Evolutionary conservation across 2,329 filamentous ascomycete species (phyloP).

Genomic region (Myriosclerotinia duriaeana): DNA sequence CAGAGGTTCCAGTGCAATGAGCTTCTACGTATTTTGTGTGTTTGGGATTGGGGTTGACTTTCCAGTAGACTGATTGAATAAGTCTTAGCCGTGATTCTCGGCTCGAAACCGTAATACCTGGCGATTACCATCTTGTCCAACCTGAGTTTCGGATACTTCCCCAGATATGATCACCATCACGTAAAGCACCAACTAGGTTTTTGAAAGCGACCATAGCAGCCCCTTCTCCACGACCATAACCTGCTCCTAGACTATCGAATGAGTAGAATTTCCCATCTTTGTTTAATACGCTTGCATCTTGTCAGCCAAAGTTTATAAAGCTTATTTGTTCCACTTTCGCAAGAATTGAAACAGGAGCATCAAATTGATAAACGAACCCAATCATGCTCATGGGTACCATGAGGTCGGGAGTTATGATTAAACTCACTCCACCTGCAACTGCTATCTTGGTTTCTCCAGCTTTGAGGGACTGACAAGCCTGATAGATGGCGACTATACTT

Average conservation of each 20-base stretch:
- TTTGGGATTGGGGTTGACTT: too few species aligned
- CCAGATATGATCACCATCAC: conserved; percentile 57
- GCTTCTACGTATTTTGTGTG: conserved; percentile 43
- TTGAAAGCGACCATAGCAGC: conserved; percentile 60
- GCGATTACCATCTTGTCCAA: too few species aligned
- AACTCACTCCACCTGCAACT: conserved; percentile 20
- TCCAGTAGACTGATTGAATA: too few species aligned
- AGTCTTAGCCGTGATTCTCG: too few species aligned
- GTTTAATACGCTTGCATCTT: too few species aligned
- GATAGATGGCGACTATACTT: not conserved
- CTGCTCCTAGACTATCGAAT: conserved; percentile 58
- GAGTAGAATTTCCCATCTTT: conserved; percentile 42
- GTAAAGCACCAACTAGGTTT: conserved; percentile 55
- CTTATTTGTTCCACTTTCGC: too few species aligned
- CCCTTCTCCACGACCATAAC: conserved; percentile 64
- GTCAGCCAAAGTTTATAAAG: too few species aligned
- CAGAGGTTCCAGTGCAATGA: conserved; percentile 24
- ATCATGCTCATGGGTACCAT: not conserved
- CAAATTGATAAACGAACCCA: too few species aligned
- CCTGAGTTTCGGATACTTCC: conserved; percentile 50
- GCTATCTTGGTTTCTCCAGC: not conserved
- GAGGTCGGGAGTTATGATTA: conserved; percentile 18
- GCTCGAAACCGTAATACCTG: too few species aligned
- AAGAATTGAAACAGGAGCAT: too few species aligned
- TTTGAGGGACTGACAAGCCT: not conserved